Evolutionary conservation across 345 rosid species (phyloP).

Genomic region (Camelina neglecta): DNA sequence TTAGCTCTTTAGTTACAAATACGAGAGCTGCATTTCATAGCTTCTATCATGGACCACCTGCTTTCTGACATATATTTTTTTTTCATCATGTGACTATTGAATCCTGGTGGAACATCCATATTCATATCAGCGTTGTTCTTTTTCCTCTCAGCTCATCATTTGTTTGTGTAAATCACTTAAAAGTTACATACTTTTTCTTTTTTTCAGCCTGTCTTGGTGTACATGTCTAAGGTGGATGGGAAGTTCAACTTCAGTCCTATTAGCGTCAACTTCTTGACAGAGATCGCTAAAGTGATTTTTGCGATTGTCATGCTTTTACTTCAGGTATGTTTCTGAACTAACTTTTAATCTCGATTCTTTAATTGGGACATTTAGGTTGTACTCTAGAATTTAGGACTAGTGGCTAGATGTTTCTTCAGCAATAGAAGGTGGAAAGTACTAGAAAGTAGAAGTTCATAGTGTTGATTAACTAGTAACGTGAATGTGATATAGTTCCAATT

Average conservation of each 20-base stretch:
- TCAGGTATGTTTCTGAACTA: conserved; percentile 54
- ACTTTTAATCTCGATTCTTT: not conserved
- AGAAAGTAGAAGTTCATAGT: conserved; percentile 8
- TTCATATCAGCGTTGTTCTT: not conserved
- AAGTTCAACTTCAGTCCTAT: conserved; percentile 75
- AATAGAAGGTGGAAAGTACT: conserved; percentile 8
- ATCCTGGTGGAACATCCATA: conserved; percentile 1
- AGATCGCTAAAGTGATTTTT: conserved; percentile 67
- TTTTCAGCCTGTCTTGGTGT: conserved; percentile 80
- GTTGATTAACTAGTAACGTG: conserved; percentile 10
- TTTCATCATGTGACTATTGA: not conserved
- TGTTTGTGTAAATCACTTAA: conserved; percentile 10
- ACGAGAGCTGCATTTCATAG: not conserved
- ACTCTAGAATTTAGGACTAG: conserved; percentile 4
- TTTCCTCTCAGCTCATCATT: conserved; percentile 6
- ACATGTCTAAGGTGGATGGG: conserved; percentile 84
- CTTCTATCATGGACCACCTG: conserved; percentile 3
- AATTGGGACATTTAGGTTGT: not conserved
- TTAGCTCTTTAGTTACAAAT: not conserved
- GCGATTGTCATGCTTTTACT: conserved; percentile 72
- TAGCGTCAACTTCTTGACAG: conserved; percentile 81
- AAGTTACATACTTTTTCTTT: conserved; percentile 19
- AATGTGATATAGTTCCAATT: conserved; percentile 5
- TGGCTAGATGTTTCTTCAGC: conserved; percentile 13
- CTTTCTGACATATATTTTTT: not conserved